These are phyloP conservation scores for Penicillium sp. DNA, from an alignment of 2,329 filamentous ascomycete genomes.

Conservation along the genomic window DNA sequence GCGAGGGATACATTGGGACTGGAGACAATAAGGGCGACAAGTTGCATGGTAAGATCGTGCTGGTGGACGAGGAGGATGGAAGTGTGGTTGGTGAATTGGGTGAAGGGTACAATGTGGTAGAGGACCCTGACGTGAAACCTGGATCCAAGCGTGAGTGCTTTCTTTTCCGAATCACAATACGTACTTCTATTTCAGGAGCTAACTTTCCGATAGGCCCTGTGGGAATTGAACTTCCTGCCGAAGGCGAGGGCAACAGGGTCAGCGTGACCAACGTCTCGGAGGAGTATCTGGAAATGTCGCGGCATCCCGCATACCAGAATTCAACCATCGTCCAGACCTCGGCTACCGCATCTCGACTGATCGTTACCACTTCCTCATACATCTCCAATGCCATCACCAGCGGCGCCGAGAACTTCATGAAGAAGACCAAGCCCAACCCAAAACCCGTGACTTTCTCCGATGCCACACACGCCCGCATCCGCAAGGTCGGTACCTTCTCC, in stretches of 20 bases:
- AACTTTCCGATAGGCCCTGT: conserved; percentile 45
- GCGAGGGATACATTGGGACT: conserved; percentile 69
- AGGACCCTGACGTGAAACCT: conserved; percentile 72
- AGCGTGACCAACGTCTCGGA: conserved; percentile 52
- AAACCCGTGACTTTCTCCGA: conserved; percentile 88
- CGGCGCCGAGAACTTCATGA: conserved; percentile 78
- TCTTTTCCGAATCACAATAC: neutral
- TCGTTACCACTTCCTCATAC: conserved; percentile 82
- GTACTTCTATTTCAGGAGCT: conserved; percentile 5
- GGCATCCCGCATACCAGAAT: conserved; percentile 89
- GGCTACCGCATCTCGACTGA: conserved; percentile 82
- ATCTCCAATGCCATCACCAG: conserved; percentile 75
- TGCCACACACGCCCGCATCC: conserved; percentile 78
- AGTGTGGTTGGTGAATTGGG: conserved; percentile 91
- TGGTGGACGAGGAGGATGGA: conserved; percentile 94
- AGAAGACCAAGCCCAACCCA: conserved; percentile 72
- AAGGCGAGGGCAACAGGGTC: conserved; percentile 51
- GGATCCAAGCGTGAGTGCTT: conserved; percentile 80
- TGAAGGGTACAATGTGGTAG: conserved; percentile 77
- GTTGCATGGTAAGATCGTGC: conserved; percentile 74
- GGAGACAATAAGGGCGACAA: conserved; percentile 33
- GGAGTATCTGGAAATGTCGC: conserved; percentile 70
- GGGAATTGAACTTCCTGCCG: conserved; percentile 50
- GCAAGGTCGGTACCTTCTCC: conserved; percentile 88
- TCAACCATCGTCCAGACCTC: conserved; percentile 85